Percentiles rank a stretch among this genome's conserved stretches.
These are phyloP conservation scores for Cinchona pubescens DNA, from an alignment of 257 asterid genomes.

Conservation along the genomic window DNA sequence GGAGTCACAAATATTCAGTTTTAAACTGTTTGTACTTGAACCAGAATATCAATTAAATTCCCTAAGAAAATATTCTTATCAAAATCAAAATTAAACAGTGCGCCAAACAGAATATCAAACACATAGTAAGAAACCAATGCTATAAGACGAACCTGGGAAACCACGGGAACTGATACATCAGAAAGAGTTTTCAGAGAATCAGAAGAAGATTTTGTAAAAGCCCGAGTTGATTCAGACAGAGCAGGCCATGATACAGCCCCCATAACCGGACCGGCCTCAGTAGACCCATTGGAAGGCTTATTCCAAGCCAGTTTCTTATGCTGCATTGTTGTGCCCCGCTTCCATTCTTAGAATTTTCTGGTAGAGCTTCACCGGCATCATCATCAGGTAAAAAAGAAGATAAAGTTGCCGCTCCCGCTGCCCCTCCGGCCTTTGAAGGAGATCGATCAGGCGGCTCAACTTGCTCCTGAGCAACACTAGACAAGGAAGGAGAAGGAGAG, in stretches of 20 bases:
- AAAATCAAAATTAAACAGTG: background rate
- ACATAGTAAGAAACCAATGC: background rate
- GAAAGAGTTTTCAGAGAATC: constrained; percentile 38
- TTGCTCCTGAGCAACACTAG: constrained; percentile 29
- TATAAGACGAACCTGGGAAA: constrained; percentile 47
- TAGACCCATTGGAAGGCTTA: constrained; percentile 46
- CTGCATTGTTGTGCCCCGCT: constrained; percentile 26
- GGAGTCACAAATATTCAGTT: background rate
- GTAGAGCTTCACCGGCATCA: constrained; percentile 29
- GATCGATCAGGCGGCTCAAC: constrained; percentile 31
- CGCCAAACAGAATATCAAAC: background rate
- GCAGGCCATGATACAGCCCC: constrained; percentile 82
- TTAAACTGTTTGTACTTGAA: background rate
- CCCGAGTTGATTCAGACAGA: constrained; percentile 67
- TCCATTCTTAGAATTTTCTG: constrained; percentile 38
- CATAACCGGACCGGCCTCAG: constrained; percentile 58
- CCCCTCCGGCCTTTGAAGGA: constrained; percentile 21
- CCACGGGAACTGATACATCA: constrained; percentile 32
- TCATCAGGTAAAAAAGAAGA: constrained; percentile 23
- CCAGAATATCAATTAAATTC: background rate
- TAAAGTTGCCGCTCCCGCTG: background rate
- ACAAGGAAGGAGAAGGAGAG: constrained; percentile 18
- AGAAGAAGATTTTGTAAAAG: constrained; percentile 51
- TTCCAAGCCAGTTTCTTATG: constrained; percentile 64
- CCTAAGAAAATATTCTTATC: background rate